Evolutionary conservation across 768 basidiomycete species (phyloP).

Genomic region (Auriscalpium vulgare): DNA sequence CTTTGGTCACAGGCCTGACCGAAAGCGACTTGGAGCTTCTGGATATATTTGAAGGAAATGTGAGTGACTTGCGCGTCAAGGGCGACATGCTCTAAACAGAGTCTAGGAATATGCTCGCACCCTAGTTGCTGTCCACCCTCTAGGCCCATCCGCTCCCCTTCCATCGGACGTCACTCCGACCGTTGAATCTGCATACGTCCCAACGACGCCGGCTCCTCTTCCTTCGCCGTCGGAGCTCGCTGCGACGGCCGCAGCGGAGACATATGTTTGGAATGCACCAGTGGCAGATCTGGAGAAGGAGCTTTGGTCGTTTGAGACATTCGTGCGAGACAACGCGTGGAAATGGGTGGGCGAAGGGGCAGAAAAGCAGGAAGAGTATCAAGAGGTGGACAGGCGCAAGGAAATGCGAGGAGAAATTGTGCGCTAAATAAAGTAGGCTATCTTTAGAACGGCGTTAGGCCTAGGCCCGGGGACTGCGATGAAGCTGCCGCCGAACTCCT

Average conservation of each 20-base stretch:
- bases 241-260: constrained; percentile 42
- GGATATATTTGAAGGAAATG: constrained; percentile 79
- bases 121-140: constrained; percentile 45
- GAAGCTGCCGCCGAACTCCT: no score
- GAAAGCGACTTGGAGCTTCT: constrained; percentile 53
- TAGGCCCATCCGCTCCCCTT: constrained; percentile 34
- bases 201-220: constrained; percentile 34
- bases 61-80: constrained; percentile 26
- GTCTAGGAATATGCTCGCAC: constrained; percentile 65
- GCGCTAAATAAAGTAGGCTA: background rate
- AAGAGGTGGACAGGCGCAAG: constrained; percentile 40
- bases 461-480: no score
- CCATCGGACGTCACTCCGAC: constrained; percentile 10
- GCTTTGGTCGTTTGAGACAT: constrained; percentile 80
- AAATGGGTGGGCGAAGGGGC: constrained; percentile 59
- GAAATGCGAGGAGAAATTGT: background rate
- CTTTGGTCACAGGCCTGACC: constrained; percentile 67
- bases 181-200: constrained; percentile 27
- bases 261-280: constrained; percentile 60
- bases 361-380: constrained; percentile 31
- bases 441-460: background rate
- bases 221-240: constrained; percentile 28
- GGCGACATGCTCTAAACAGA: background rate
- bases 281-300: constrained; percentile 39
- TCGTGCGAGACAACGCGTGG: constrained; percentile 66